phyloP scores from a whole-genome alignment of 768 basidiomycete genomes.

The Kockovaella imperatae region DNA sequence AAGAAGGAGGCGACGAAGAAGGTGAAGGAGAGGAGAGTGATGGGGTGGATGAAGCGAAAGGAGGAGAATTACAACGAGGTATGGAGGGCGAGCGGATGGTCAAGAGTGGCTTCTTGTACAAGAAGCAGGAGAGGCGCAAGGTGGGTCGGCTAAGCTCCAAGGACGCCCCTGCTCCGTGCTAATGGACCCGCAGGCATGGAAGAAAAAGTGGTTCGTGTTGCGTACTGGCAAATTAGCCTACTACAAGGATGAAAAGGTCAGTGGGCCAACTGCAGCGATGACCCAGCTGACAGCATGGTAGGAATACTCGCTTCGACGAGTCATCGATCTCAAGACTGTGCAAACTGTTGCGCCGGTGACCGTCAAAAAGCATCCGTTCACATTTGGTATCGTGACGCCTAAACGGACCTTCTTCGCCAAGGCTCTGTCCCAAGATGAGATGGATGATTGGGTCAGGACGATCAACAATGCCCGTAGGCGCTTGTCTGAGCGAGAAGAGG shows the following conservation, averaged over 20 bases:
- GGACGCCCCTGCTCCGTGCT: no score
- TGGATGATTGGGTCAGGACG: slow-evolving; percentile 71
- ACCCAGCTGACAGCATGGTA: slow-evolving; percentile 11
- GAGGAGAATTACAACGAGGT: slow-evolving; percentile 34
- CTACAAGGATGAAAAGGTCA: slow-evolving; percentile 77
- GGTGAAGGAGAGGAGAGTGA: slow-evolving; percentile 24
- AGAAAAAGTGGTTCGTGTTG: slow-evolving; percentile 97
- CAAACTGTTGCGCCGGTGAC: slow-evolving; percentile 81
- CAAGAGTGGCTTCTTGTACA: slow-evolving; percentile 90
- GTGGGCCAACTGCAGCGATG: background rate
- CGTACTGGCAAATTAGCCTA: slow-evolving; percentile 86
- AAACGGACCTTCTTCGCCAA: slow-evolving; percentile 85
- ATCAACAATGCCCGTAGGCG: slow-evolving; percentile 68
- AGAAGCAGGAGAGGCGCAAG: slow-evolving; percentile 97
- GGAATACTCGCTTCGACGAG: slow-evolving; percentile 83
- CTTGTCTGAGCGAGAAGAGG: slow-evolving; percentile 48
- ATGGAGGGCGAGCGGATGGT: slow-evolving; percentile 53
- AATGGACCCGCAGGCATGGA: slow-evolving; percentile 67
- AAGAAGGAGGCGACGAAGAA: slow-evolving; percentile 29
- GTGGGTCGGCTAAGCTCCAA: slow-evolving; percentile 52
- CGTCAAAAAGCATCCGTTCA: slow-evolving; percentile 79
- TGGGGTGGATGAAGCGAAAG: slow-evolving; percentile 15
- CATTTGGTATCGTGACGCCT: slow-evolving; percentile 86
- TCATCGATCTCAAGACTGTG: slow-evolving; percentile 77
- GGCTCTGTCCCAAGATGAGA: slow-evolving; percentile 63